Base-by-base conservation (phyloP, 2,329 filamentous ascomycete species). In the Cladophialophora carrionii region DNA sequence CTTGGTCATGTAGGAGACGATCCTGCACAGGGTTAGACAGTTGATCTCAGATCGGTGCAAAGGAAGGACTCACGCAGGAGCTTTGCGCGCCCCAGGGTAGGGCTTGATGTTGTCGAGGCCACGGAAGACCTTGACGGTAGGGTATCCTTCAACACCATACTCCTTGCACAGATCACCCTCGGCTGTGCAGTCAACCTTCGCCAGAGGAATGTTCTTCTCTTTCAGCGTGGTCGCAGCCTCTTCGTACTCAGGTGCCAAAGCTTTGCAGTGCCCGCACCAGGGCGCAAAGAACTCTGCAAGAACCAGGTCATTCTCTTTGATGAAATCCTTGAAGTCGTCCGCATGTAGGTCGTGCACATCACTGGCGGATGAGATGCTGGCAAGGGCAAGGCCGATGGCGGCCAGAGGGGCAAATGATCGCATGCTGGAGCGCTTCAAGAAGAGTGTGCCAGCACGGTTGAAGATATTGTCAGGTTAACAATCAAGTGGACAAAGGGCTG, bases 211-310 rank as follows among this genome's bases (percentile, higher is more conserved):
- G 58, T 81, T 75, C 74, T 82, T 83, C 67, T 76, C 74, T 71
- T 82, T 82, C 61, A 83, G 71, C 58, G 80, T 77, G 7, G 79
- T 78, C 52, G 81, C 81, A 54, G 81, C 81, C 62, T 78, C 75
- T 68, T 83, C 81, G 67, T 83, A 82, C 70, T 83, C 81, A 29
- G 81, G 80, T 37, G 80, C 95, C 72, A 99, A 91, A 67, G 94
- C 94, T 85, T 99, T 98, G 90, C 94, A 98, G 86, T 98, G 94
- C 71, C 93, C 94, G 73, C 91, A 96, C 93, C 94, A 96, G 73
- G 94, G 93, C 72, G 94, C 94, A 79, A 91, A 97, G 87, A 97
- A 99, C 83, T 99, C 93, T 73, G 92, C 92, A 68, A 99, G 88
- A 62, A 97, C 94, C 64, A 99, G 85, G 73, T 92, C 88, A 78